Evolutionary conservation across 2,329 filamentous ascomycete genomes (phyloP), one percentile per base, ranked within the genome.

Genomic region (Exophiala phaeomuriformis): DNA sequence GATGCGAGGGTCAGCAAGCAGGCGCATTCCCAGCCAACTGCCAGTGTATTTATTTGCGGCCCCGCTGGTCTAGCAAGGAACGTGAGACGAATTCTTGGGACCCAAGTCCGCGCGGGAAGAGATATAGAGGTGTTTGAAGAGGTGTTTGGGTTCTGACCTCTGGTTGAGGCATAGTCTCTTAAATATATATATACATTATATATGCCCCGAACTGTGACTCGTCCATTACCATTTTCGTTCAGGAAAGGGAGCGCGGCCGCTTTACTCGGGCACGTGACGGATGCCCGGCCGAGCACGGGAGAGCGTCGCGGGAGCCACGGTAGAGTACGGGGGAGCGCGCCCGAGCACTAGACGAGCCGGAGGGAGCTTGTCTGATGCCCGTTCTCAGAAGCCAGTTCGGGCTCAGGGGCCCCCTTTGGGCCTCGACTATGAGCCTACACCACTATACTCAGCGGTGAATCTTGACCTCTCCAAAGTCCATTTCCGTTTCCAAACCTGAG

Each of bases 1-100:
- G 19, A 19, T 19, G 19, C 19, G 19, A 5, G 39, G 12, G 28
- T 41, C 39, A 5, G 5, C 33, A 41, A 49, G 27, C 36, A 27
- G 28, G 29, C 10, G 12, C 5, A 10, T 6, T 9, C 6, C 19
- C 5, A 19, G 7, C 35, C 50, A 8, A 37, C 29, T 27, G 35
- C 58, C 29, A 60, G 49, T 1, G 56, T 63, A 28, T 51, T 62
- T 41, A 47, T 60, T n/a, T 64, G 62, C 48, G 62, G 60, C 2
- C 62, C 62, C 10, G 31, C 49, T 4, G 37, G 45, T 4, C 40
- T 64, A 33, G 48, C 56, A 8, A 43, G 32, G 3, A 42, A 48
- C 12, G 36, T 62, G 36, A 54, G 61, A 33, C 29, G 29, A 7
- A 39, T 39, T 28, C 50, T 63, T 3, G 61, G 58, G 4, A 47